Base-by-base conservation (phyloP, 805 yeast genomes). In the Komagataella phaffii region DNA sequence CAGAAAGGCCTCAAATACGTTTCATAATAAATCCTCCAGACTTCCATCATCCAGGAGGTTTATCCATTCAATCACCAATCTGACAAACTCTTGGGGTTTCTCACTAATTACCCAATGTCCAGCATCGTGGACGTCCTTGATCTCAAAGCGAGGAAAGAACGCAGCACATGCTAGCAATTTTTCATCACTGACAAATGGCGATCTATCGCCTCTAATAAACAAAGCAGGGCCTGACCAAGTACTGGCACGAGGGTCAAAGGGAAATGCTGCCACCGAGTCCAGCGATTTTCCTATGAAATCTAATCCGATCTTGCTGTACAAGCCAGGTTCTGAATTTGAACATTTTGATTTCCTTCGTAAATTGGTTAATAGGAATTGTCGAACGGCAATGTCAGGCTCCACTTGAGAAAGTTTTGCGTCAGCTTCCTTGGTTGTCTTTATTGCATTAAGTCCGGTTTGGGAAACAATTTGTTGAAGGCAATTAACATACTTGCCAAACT, bases 61-160 rank as follows among this genome's bases (percentile, higher is more conserved):
- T 45, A 88, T 72, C 67, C 81, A 90, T 24, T 83, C 84, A 24
- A 71, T 73, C 14, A 86, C 79, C 6, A 69, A 66, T 3, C 73
- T 77, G 21, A 87, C 70, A 56, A 91, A 88, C 60, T 83, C 95
- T 6, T 70, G 58, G 0, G 98, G 96, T 57, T 84, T 83, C 61
- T 91, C 97, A 45, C 88, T 79, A 56, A 88, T 88, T 14, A 90
- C 77, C 96, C 97, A 91, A 65, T 91, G 99, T 1, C 96, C 96
- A 0, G 90, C 79, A 17, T 87, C 83, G 8, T 30, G 40, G 21
- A 93, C 70, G 60, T 85, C 96, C 47, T 77, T 71, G 12, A 86
- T 67, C 54, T 80, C 85, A 60, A 88, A 88, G 23, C 72, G 70
- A 0, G 97, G 97, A 67, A 88, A 91, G 60, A 77, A 86, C 52